Evolutionary conservation across 306 rosid genomes (phyloP).

Genomic region (Hylodesmum podocarpum): DNA sequence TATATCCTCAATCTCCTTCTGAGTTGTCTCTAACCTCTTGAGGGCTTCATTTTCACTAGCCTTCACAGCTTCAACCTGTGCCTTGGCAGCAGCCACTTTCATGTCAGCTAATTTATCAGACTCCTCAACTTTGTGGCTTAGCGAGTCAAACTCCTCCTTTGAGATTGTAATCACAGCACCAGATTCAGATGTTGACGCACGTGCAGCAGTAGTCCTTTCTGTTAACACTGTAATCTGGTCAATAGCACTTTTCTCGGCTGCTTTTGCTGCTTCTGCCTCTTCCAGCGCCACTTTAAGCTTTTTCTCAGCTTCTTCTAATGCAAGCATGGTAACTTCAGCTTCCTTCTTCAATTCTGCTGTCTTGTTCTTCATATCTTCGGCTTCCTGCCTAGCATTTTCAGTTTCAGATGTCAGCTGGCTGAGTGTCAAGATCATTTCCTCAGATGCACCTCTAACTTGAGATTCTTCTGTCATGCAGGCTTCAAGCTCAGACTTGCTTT

Average conservation of each 20-base stretch:
- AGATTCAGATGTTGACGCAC: slow-evolving; percentile 86
- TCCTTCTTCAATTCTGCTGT: slow-evolving; percentile 76
- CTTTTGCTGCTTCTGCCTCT: slow-evolving; percentile 88
- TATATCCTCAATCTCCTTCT: slow-evolving; percentile 81
- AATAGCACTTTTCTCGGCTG: slow-evolving; percentile 75
- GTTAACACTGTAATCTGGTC: slow-evolving; percentile 72
- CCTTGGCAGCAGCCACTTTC: slow-evolving; percentile 96
- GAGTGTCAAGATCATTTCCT: slow-evolving; percentile 75
- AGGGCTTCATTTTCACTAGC: slow-evolving; percentile 88
- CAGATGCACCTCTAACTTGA: slow-evolving; percentile 73
- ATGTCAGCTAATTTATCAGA: slow-evolving; percentile 80
- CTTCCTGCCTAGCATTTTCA: slow-evolving; percentile 63
- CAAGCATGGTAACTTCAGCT: slow-evolving; percentile 61
- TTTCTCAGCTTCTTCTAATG: slow-evolving; percentile 71
- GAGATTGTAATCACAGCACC: slow-evolving; percentile 79
- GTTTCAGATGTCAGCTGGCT: slow-evolving; percentile 71
- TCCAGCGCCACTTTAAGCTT: slow-evolving; percentile 64
- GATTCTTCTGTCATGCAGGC: slow-evolving; percentile 70
- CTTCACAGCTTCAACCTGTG: slow-evolving; percentile 98
- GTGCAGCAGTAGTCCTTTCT: slow-evolving; percentile 76
- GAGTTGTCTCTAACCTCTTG: slow-evolving; percentile 63
- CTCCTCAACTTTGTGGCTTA: slow-evolving; percentile 86
- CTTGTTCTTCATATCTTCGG: slow-evolving; percentile 73
- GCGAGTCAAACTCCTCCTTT: slow-evolving; percentile 74
- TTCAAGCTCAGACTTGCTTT: slow-evolving; percentile 79